phyloP scores from a whole-genome alignment of 2,329 filamentous ascomycete species.

The Colletotrichum limetticola region DNA sequence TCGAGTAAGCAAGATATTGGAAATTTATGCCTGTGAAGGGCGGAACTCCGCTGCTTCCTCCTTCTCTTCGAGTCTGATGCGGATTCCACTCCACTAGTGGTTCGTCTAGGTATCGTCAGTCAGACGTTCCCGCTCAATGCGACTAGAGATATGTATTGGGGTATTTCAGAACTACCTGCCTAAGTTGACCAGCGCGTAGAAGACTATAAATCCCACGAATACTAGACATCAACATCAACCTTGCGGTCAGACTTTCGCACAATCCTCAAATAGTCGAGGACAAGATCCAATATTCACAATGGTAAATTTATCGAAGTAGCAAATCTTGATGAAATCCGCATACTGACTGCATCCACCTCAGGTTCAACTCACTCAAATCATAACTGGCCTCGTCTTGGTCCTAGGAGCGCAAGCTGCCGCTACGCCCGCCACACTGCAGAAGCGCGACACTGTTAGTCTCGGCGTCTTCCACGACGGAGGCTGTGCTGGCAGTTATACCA shows the following conservation, averaged over 20 bases:
- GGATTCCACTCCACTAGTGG: neutral
- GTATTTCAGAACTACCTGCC: neutral
- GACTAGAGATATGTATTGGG: neutral
- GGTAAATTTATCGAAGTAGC: neutral
- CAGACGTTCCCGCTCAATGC: neutral
- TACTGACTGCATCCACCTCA: neutral
- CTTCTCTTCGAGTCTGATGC: neutral
- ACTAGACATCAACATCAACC: no score
- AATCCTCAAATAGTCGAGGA: neutral
- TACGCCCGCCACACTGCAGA: neutral
- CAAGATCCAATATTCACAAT: neutral
- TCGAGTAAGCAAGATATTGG: neutral
- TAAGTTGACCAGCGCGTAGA: no score
- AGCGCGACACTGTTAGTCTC: neutral
- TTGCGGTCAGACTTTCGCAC: no score
- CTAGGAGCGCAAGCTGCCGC: neutral
- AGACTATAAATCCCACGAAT: no score
- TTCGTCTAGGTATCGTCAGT: neutral
- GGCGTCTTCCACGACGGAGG: neutral
- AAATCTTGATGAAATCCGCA: neutral
- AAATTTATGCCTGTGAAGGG: neutral
- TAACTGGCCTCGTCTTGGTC: neutral
- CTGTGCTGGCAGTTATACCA: neutral
- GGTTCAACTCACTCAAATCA: neutral
- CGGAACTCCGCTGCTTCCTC: neutral